Conservation (phyloP, 2,329 filamentous ascomycete species). For the Rhytidhysteron rufulum region DNA sequence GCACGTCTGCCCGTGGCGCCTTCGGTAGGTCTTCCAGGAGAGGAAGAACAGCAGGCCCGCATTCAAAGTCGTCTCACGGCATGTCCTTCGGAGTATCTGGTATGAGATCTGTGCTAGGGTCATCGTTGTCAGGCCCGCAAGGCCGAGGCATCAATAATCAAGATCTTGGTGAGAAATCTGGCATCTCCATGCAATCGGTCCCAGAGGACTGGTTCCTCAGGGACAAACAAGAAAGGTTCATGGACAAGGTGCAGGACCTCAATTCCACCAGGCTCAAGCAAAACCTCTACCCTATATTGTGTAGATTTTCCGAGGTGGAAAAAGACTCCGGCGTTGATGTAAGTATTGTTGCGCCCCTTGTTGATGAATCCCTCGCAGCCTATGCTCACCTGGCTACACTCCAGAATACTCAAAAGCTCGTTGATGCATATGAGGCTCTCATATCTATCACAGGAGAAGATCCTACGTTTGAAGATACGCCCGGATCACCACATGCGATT, state of each 20-base stretch:
- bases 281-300: slow-evolving; percentile 67
- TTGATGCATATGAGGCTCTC: slow-evolving; percentile 79
- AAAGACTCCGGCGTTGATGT: slow-evolving; percentile 63
- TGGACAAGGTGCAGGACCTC: slow-evolving; percentile 72
- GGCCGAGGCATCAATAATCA: slow-evolving; percentile 56
- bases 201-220: slow-evolving; percentile 72
- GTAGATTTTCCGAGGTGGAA: slow-evolving; percentile 73
- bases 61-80: slow-evolving; percentile 26
- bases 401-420: slow-evolving; percentile 67
- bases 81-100: slow-evolving; percentile 62
- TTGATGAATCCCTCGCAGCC: too few species aligned
- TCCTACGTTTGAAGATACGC: slow-evolving; percentile 54
- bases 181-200: slow-evolving; percentile 42
- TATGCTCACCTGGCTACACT: background rate
- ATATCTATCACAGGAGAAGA: slow-evolving; percentile 75
- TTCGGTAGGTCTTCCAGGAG: slow-evolving; percentile 52
- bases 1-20: slow-evolving; percentile 39
- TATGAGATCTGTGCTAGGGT: slow-evolving; percentile 82
- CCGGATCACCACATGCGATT: slow-evolving; percentile 57
- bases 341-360: slow-evolving; percentile 27
- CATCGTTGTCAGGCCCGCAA: slow-evolving; percentile 59
- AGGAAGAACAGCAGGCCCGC: slow-evolving; percentile 35
- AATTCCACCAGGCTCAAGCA: slow-evolving; percentile 69
- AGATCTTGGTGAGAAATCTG: slow-evolving; percentile 61
- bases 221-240: slow-evolving; percentile 79